Evolutionary conservation across 1,284 basidiomycete species (phyloP), one percentile per base, ranked within the genome.

Genomic region (Fomitopsis pinicola): DNA sequence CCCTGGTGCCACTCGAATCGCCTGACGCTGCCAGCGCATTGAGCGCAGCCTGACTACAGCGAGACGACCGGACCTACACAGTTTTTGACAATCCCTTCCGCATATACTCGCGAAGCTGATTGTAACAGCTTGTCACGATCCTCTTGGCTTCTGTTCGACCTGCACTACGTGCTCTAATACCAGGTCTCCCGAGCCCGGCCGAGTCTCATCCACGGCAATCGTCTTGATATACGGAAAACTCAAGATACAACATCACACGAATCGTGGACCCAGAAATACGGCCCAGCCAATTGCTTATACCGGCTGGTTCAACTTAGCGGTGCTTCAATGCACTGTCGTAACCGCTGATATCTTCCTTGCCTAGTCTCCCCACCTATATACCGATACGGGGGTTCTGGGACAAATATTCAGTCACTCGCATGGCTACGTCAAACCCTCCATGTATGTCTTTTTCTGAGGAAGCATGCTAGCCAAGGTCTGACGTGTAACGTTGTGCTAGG

Each of bases 221-320:
- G 35, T 3, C 5, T 15, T 3, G 38, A 56, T 8, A 53, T 53
- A 9, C 36, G 17, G 17, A 69, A 76, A 1, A 73, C 71, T 17
- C 69, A 67, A 10, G 79, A 83, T 62, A 56, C 77, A 2, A 73
- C 73, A 0, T 63, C 80, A 22, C 77, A 82, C 35, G 81, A 85
- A 57, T 67, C 79, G 68, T 91, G 88, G 88, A 69, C 78, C 0
- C 66, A 75, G 45, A 64, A 83, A 62, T 86, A 86, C 62, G 87
- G 88, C 0, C 69, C 64, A 5, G 83, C 80, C 0, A 66, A 22
- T 87, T 55, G 78, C 70, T 59, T 84, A 80, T 59, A 76, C 76
- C 57, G 73, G 73, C 1, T 66, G 83, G 1, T 73, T 87, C 36
- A 75, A 76, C 35, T 86, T 87, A 22, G 22, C 22, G 22, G 22